Conservation (phyloP, 306 rosid genomes). For the Echinosophora koreensis region DNA sequence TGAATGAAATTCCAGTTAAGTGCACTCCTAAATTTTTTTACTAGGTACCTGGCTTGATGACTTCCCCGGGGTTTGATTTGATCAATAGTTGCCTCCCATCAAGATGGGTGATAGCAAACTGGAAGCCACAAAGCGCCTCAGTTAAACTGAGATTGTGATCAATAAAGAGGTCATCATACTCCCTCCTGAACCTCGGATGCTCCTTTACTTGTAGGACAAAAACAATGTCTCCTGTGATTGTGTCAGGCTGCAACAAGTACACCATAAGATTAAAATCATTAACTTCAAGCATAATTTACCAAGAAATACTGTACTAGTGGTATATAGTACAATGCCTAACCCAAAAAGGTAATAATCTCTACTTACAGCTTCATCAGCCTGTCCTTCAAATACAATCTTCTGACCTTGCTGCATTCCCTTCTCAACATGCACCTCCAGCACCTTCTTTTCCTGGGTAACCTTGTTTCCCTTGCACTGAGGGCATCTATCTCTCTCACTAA, state of each 20-base stretch:
- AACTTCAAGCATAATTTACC: slow-evolving; percentile 18
- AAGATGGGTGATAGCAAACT: slow-evolving; percentile 71
- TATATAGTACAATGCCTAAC: not conserved
- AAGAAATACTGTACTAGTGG: not conserved
- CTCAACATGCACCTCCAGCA: slow-evolving; percentile 73
- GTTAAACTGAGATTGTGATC: slow-evolving; percentile 69
- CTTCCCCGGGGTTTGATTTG: slow-evolving; percentile 88
- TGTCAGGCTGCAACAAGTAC: slow-evolving; percentile 67
- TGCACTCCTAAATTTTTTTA: not conserved
- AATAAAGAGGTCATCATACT: slow-evolving; percentile 62
- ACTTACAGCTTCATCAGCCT: slow-evolving; percentile 85
- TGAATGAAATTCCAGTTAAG: slow-evolving; percentile 17
- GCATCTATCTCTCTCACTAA: slow-evolving; percentile 78
- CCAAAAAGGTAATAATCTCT: slow-evolving; percentile 4
- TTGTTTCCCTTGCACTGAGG: slow-evolving; percentile 75
- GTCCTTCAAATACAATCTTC: slow-evolving; percentile 76
- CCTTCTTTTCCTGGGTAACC: slow-evolving; percentile 74
- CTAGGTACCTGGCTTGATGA: slow-evolving; percentile 76
- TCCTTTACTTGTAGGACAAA: slow-evolving; percentile 76
- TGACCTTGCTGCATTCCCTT: slow-evolving; percentile 82
- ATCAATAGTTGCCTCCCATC: slow-evolving; percentile 87
- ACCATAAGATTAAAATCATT: not conserved
- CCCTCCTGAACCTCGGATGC: slow-evolving; percentile 70
- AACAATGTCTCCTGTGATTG: slow-evolving; percentile 77
- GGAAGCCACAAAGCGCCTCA: slow-evolving; percentile 86